Conservation (phyloP, 2,329 filamentous ascomycete species). For the Zalaria sp. region DNA sequence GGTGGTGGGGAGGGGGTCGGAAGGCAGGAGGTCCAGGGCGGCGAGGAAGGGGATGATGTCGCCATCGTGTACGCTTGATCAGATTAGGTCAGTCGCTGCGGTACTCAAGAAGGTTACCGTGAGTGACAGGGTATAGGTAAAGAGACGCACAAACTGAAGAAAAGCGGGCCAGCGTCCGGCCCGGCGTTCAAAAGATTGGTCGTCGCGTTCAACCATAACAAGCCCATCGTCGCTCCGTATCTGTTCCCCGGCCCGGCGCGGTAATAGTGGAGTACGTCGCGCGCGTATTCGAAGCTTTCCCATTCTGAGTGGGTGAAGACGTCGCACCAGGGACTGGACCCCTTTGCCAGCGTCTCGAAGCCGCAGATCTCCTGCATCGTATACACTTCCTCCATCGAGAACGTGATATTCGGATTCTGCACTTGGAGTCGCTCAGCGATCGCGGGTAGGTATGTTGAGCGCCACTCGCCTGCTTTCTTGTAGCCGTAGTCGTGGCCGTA, state of each 20-base stretch:
- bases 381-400: slow-evolving; percentile 36
- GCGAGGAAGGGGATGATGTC: slow-evolving; percentile 43
- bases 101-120: too few species aligned
- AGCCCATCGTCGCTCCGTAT: slow-evolving; percentile 40
- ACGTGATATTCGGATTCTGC: slow-evolving; percentile 27
- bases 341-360: slow-evolving; percentile 41
- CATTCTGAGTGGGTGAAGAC: slow-evolving; percentile 42
- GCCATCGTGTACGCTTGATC: slow-evolving; percentile 38
- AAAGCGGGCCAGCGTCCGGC: slow-evolving; percentile 31
- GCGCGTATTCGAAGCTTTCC: slow-evolving; percentile 42
- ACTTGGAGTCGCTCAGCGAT: slow-evolving; percentile 31
- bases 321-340: slow-evolving; percentile 41
- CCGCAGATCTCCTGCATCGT: slow-evolving; percentile 49
- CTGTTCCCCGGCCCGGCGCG: slow-evolving; percentile 42
- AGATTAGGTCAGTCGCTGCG: slow-evolving; percentile 1
- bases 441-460: slow-evolving; percentile 30
- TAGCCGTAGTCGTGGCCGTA: slow-evolving; percentile 37
- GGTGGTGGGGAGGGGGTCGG: slow-evolving; percentile 31
- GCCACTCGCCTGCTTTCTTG: slow-evolving; percentile 32
- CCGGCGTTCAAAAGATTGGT: slow-evolving; percentile 30
- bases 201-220: slow-evolving; percentile 45
- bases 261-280: slow-evolving; percentile 45
- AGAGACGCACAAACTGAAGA: slow-evolving; percentile 41
- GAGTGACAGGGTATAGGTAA: not conserved
- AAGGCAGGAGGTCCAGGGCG: slow-evolving; percentile 34